Evolutionary conservation across 345 rosid species (phyloP).

Genomic region (Gossypium longicalyx): DNA sequence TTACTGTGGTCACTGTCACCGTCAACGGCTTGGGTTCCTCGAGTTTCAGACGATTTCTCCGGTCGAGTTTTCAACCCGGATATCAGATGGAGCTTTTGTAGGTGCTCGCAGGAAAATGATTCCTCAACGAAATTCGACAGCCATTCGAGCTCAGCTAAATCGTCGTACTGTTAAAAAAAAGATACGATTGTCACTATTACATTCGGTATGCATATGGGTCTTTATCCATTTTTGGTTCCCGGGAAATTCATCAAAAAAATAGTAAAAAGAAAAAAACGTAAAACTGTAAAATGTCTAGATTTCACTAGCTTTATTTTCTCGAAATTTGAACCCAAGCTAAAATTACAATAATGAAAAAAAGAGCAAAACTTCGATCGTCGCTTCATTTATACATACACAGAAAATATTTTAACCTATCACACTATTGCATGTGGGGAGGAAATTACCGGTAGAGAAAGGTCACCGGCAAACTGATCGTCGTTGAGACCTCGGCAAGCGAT

Average conservation of each 20-base stretch:
- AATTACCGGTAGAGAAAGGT: slow-evolving; percentile 67
- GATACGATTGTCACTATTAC: neutral
- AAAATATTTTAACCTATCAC: too few species aligned
- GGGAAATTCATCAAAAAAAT: neutral
- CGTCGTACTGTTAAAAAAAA: slow-evolving; percentile 35
- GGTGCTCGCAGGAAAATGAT: slow-evolving; percentile 83
- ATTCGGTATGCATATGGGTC: slow-evolving; percentile 11
- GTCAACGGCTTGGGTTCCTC: slow-evolving; percentile 20
- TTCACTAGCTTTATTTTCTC: neutral
- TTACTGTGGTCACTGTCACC: neutral
- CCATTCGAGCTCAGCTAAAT: slow-evolving; percentile 96
- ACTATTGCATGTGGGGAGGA: neutral
- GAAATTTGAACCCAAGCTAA: too few species aligned
- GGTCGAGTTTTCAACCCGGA: slow-evolving; percentile 65
- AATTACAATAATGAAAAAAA: too few species aligned
- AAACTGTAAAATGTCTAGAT: neutral
- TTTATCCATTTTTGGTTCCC: neutral
- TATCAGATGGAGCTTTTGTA: slow-evolving; percentile 68
- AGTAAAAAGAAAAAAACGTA: neutral
- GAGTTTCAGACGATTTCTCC: slow-evolving; percentile 38
- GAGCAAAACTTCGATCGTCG: too few species aligned
- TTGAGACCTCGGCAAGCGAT: slow-evolving; percentile 32
- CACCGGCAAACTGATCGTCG: slow-evolving; percentile 47
- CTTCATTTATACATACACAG: too few species aligned
- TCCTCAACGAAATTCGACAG: slow-evolving; percentile 87